Percentiles rank a stretch among this genome's conserved stretches.
Evolutionary conservation across 2,329 filamentous ascomycete genomes (phyloP).

Genomic region (Fusarium burgessii): DNA sequence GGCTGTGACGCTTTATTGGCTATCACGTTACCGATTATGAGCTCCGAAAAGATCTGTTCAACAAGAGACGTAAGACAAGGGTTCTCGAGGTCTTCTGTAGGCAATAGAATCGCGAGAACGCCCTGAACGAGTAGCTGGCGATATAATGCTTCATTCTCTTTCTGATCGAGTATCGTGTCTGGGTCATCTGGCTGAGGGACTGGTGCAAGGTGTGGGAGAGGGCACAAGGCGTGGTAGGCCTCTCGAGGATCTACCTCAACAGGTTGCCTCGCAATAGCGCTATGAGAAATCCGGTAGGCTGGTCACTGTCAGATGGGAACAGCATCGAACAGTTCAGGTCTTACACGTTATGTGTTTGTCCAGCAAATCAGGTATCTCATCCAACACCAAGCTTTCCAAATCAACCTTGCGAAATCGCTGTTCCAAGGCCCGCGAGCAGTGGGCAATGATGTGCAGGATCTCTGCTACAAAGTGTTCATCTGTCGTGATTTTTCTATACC

Average conservation of each 20-base stretch:
- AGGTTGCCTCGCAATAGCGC: slow-evolving; percentile 67
- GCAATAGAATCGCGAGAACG: slow-evolving; percentile 83
- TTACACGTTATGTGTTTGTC: slow-evolving; percentile 83
- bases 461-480: slow-evolving; percentile 91
- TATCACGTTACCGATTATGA: slow-evolving; percentile 86
- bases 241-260: slow-evolving; percentile 72
- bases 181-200: slow-evolving; percentile 71
- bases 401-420: slow-evolving; percentile 86
- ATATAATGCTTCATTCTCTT: slow-evolving; percentile 83
- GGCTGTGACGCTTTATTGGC: slow-evolving; percentile 85
- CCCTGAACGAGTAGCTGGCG: slow-evolving; percentile 89
- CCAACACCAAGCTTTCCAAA: slow-evolving; percentile 82
- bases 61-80: slow-evolving; percentile 85
- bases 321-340: slow-evolving; percentile 2
- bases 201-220: slow-evolving; percentile 83
- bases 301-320: slow-evolving; percentile 36
- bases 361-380: slow-evolving; percentile 87
- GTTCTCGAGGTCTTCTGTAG: slow-evolving; percentile 93
- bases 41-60: slow-evolving; percentile 87
- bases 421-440: slow-evolving; percentile 89
- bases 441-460: slow-evolving; percentile 89
- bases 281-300: slow-evolving; percentile 80
- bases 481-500: slow-evolving; percentile 93
- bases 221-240: slow-evolving; percentile 86
- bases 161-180: slow-evolving; percentile 68